phyloP scores from a whole-genome alignment of 805 yeast genomes.

The Pichia scutulata region DNA sequence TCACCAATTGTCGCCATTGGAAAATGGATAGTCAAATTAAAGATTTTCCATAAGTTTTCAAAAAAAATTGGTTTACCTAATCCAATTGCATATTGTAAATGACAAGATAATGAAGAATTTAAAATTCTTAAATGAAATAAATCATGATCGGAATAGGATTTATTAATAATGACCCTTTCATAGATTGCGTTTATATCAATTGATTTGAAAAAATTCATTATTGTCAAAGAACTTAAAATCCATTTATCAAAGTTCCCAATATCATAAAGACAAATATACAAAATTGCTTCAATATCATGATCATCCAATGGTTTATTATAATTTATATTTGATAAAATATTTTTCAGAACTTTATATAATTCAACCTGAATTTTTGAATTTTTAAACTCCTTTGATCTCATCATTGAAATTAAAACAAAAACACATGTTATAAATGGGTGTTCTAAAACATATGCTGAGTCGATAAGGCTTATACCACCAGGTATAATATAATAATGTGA shows the following conservation, averaged over 20 bases:
- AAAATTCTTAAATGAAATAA: slow-evolving; percentile 47
- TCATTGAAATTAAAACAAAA: slow-evolving; percentile 46
- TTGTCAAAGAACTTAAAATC: slow-evolving; percentile 44
- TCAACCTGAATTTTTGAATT: slow-evolving; percentile 41
- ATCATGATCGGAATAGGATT: slow-evolving; percentile 29
- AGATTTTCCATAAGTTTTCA: slow-evolving; percentile 32
- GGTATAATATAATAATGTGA: slow-evolving; percentile 59
- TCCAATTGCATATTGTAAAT: slow-evolving; percentile 44
- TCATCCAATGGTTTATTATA: slow-evolving; percentile 36
- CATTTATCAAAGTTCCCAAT: slow-evolving; percentile 39
- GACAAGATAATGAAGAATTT: slow-evolving; percentile 44
- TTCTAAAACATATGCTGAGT: slow-evolving; percentile 36
- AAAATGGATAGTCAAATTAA: slow-evolving; percentile 36
- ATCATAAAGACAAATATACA: slow-evolving; percentile 47
- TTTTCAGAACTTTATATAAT: slow-evolving; percentile 41
- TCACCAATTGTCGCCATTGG: slow-evolving; percentile 49
- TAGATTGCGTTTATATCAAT: slow-evolving; percentile 37
- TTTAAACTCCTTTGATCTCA: slow-evolving; percentile 44
- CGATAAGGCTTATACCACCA: slow-evolving; percentile 46
- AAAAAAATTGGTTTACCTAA: slow-evolving; percentile 37
- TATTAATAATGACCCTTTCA: slow-evolving; percentile 26
- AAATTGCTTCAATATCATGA: slow-evolving; percentile 53
- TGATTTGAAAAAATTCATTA: slow-evolving; percentile 41
- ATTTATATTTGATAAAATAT: slow-evolving; percentile 41
- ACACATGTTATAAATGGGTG: slow-evolving; percentile 52